These are phyloP conservation scores for Camelina sativa DNA, from an alignment of 345 rosid genomes.

Conservation along the genomic window DNA sequence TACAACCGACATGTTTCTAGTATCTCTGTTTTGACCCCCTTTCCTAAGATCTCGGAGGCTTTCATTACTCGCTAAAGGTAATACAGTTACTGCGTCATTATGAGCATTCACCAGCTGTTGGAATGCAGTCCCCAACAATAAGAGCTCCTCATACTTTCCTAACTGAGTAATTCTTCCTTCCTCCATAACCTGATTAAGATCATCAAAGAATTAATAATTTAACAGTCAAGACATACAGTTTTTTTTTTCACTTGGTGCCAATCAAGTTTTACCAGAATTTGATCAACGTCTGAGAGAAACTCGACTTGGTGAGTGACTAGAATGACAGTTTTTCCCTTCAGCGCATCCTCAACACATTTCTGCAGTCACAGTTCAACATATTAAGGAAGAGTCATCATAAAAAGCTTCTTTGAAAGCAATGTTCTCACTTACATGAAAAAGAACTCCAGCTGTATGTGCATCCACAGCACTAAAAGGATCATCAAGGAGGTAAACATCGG, in stretches of 20 bases:
- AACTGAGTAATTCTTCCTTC: conserved; percentile 61
- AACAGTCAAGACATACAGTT: not conserved
- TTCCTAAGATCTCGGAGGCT: conserved; percentile 30
- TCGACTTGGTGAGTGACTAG: conserved; percentile 91
- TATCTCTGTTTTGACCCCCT: conserved; percentile 10
- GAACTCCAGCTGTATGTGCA: conserved; percentile 75
- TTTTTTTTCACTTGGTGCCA: not conserved
- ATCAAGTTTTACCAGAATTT: conserved; percentile 55
- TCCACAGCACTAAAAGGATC: conserved; percentile 90
- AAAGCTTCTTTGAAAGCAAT: conserved; percentile 14
- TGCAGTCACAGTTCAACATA: conserved; percentile 43
- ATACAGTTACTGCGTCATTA: conserved; percentile 54
- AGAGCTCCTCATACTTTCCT: conserved; percentile 66
- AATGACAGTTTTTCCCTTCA: conserved; percentile 65
- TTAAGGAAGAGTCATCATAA: not conserved
- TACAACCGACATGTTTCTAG: conserved; percentile 29
- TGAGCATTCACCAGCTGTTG: conserved; percentile 81
- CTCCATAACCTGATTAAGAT: conserved; percentile 61
- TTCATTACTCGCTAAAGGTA: conserved; percentile 47
- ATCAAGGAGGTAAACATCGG: conserved; percentile 78
- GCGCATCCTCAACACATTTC: conserved; percentile 72
- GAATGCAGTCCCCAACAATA: conserved; percentile 62
- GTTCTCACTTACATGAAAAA: conserved; percentile 61
- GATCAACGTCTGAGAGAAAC: conserved; percentile 70
- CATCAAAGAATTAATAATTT: conserved; percentile 12